Evolutionary conservation across 1,284 basidiomycete species (phyloP).

Genomic region (Cystobasidium pallidum): DNA sequence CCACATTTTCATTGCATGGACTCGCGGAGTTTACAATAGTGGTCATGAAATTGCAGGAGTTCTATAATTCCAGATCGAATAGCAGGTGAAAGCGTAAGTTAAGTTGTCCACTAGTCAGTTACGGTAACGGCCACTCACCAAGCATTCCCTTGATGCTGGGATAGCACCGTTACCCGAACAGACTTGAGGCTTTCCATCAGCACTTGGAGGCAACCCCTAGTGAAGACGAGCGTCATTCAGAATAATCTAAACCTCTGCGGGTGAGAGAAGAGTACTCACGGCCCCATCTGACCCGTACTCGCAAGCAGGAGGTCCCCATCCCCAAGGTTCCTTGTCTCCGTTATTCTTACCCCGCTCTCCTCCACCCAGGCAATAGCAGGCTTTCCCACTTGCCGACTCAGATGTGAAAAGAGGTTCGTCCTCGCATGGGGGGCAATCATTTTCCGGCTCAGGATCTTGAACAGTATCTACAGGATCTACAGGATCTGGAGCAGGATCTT

Average conservation of each 20-base stretch:
- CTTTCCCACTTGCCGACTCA: not conserved
- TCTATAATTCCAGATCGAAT: not conserved
- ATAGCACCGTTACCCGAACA: not conserved
- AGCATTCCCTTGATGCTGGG: constrained; percentile 5
- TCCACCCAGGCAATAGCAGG: constrained; percentile 13
- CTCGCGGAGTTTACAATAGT: constrained; percentile 6
- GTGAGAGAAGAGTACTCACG: not conserved
- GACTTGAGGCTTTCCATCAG: constrained; percentile 1
- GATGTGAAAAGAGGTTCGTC: not conserved
- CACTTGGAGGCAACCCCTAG: not conserved
- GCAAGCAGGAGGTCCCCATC: constrained; percentile 1
- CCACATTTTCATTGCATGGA: constrained; percentile 11
- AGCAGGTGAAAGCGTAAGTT: not conserved
- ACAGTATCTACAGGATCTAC: too few relatives aligned
- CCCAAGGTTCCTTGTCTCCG: not conserved
- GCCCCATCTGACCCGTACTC: constrained; percentile 1
- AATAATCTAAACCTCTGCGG: not conserved
- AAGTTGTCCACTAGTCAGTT: not conserved
- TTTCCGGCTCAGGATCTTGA: not conserved
- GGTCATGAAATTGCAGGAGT: constrained; percentile 27
- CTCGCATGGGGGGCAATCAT: constrained; percentile 19
- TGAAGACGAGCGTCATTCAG: not conserved
- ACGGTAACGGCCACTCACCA: not conserved
- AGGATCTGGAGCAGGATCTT: too few relatives aligned
- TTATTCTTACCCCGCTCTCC: not conserved